Base-by-base conservation (phyloP, 176 grass and related monocot species). In the Oryza brachyantha region DNA sequence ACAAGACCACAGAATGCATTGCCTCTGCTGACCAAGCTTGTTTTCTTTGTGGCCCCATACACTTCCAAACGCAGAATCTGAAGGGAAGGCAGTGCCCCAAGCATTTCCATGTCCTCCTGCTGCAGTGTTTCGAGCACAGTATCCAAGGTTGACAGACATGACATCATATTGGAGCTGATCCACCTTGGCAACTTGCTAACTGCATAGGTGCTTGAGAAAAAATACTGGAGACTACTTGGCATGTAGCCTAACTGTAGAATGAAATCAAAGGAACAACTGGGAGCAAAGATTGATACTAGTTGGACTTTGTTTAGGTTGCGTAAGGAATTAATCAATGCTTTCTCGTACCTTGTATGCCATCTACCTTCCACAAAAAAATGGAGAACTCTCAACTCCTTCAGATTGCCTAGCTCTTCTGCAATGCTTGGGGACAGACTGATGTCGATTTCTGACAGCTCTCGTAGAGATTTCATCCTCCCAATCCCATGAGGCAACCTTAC, bases 151-250 rank as follows among this genome's bases (percentile, higher is more conserved):
- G 21, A 19, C 13, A 81, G 58, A 16, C 62, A 13, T 3, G 29
- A 72, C 3, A 81, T 57, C 38, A 39, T 39, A 10, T 16, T 21
- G 21, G 79, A 35, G 13, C 32, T 48, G 19, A 81, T 35, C 79
- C 79, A 81, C 39, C 9, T 72, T 41, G 79, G 79, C 38, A 81
- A 72, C 17, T 19, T 48, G 48, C 54, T 7, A 19, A 72, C 21
- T 0, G 0, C 19, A 2, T 7, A 39, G 38, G 38, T 39, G 38
- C 38, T 39, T 39, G 38, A 39, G 38, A 39, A 39, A 39, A 39
- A 39, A 39, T 8, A 1, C 38, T 10, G 38, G 7, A 39, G 38
- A 39, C 38, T 39, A 39, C 38, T 39, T 39, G 38, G 38, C 38
- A 3, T 39, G 38, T 39, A 39, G 5, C 38, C 5, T 39, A 39